Conservation (phyloP, 805 yeast genomes). For the Komagataella ulmi region DNA sequence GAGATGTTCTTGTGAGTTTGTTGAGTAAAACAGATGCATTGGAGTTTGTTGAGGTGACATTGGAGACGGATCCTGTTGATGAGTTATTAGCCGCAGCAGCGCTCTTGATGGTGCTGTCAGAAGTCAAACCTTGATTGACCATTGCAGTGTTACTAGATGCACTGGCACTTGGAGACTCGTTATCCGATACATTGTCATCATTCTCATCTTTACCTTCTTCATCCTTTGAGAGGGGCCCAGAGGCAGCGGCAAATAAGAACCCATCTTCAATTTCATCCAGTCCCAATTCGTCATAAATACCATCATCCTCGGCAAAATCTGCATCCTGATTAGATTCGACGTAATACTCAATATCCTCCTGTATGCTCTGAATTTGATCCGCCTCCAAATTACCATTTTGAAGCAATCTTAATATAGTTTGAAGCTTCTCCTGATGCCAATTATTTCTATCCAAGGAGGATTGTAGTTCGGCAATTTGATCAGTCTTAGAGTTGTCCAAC, state of each 20-base stretch:
- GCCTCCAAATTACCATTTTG: conserved; percentile 75
- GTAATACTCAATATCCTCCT: conserved; percentile 85
- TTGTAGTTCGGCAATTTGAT: conserved; percentile 48
- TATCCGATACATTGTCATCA: conserved; percentile 7
- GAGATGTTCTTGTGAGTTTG: not conserved
- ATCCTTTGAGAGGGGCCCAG: conserved; percentile 2
- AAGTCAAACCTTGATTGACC: not conserved
- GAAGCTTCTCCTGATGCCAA: conserved; percentile 69
- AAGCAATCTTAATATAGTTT: conserved; percentile 58
- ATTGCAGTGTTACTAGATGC: not conserved
- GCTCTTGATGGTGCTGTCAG: not conserved
- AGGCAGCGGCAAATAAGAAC: conserved; percentile 11
- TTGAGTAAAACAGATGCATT: conserved; percentile 4
- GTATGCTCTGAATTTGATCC: conserved; percentile 59
- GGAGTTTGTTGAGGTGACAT: conserved; percentile 6
- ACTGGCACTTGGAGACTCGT: conserved; percentile 1
- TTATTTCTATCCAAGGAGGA: conserved; percentile 59
- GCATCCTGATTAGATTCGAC: conserved; percentile 90
- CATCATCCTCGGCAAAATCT: conserved; percentile 89
- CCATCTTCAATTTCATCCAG: conserved; percentile 35
- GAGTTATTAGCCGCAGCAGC: not conserved
- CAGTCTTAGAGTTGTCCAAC: conserved; percentile 37
- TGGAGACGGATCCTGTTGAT: conserved; percentile 3
- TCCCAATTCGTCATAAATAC: conserved; percentile 77
- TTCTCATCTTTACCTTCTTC: conserved; percentile 4